Evolutionary conservation across 257 asterid species (phyloP).

Genomic region (Ilex aquifolium): DNA sequence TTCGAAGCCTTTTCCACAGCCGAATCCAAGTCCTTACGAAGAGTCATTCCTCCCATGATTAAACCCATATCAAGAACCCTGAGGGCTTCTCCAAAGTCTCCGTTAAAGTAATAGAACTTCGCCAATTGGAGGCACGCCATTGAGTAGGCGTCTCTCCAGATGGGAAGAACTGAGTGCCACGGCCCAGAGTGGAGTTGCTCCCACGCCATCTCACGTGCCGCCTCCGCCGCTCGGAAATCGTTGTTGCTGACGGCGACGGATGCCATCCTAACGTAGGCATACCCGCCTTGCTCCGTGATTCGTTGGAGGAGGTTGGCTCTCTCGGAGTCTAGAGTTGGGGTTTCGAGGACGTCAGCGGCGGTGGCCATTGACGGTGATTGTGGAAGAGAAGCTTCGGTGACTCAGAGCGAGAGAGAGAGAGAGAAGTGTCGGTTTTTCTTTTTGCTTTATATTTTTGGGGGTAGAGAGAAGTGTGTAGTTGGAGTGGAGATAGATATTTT

Average conservation of each 20-base stretch:
- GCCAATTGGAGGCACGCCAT: slow-evolving; percentile 86
- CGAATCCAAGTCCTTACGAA: slow-evolving; percentile 56
- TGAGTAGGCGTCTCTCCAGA: slow-evolving; percentile 95
- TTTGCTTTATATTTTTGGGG: too few species aligned
- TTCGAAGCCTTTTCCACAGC: slow-evolving; percentile 25
- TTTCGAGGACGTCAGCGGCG: slow-evolving; percentile 36
- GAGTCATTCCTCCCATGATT: slow-evolving; percentile 77
- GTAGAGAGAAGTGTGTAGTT: too few species aligned
- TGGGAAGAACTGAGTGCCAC: slow-evolving; percentile 85
- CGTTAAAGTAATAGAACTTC: slow-evolving; percentile 42
- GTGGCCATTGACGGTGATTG: slow-evolving; percentile 10
- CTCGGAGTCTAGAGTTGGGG: slow-evolving; percentile 63
- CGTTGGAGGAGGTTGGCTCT: slow-evolving; percentile 41
- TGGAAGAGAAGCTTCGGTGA: slow-evolving; percentile 16
- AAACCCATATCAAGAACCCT: slow-evolving; percentile 82
- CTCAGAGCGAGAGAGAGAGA: background rate
- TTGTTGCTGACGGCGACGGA: slow-evolving; percentile 71
- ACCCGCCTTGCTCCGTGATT: slow-evolving; percentile 77
- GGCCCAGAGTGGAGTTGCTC: slow-evolving; percentile 97
- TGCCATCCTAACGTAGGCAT: slow-evolving; percentile 67
- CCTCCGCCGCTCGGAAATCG: slow-evolving; percentile 86
- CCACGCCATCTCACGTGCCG: slow-evolving; percentile 94
- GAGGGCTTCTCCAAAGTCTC: slow-evolving; percentile 46
- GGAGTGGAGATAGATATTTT: too few species aligned
- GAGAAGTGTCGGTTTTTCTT: background rate